These are phyloP conservation scores for Stemphylium vesicarium DNA, from an alignment of 2,329 filamentous ascomycete species.

Conservation along the genomic window DNA sequence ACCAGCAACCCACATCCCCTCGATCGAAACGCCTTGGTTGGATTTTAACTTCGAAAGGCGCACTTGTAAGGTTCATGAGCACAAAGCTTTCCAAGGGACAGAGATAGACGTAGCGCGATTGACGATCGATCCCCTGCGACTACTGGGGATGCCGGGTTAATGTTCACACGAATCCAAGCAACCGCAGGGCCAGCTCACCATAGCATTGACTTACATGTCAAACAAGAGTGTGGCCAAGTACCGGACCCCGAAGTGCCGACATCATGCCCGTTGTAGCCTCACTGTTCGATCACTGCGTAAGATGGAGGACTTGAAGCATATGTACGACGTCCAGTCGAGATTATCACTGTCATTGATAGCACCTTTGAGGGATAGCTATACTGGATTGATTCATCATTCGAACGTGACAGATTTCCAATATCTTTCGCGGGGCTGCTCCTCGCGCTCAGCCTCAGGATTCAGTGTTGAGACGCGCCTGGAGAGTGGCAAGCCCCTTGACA, in stretches of 20 bases:
- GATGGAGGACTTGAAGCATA: not conserved
- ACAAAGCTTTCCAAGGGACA: conserved; percentile 2
- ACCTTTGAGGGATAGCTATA: not conserved
- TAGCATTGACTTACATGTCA: conserved; percentile 8
- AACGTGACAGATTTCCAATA: not conserved
- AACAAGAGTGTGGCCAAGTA: not conserved
- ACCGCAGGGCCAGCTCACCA: not conserved
- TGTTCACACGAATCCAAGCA: not conserved
- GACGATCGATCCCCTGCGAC: not conserved
- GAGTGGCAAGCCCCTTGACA: conserved; percentile 2
- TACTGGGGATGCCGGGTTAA: conserved; percentile 5
- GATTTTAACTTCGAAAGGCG: conserved; percentile 4
- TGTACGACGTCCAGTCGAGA: not conserved
- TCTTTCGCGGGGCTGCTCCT: not conserved
- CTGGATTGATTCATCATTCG: too few relatives aligned
- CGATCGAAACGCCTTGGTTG: conserved; percentile 24
- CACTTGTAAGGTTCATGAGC: conserved; percentile 3
- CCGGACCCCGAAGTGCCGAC: conserved; percentile 9
- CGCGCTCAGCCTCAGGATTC: not conserved
- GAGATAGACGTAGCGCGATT: conserved; percentile 5
- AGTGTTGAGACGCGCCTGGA: conserved; percentile 2
- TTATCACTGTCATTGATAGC: not conserved
- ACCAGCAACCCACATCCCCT: conserved; percentile 21
- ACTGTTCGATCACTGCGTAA: not conserved
- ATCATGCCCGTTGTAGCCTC: not conserved